These are phyloP conservation scores for Hypomontagnella monticulosa DNA, from an alignment of 495 filamentous ascomycete genomes.

Conservation along the genomic window DNA sequence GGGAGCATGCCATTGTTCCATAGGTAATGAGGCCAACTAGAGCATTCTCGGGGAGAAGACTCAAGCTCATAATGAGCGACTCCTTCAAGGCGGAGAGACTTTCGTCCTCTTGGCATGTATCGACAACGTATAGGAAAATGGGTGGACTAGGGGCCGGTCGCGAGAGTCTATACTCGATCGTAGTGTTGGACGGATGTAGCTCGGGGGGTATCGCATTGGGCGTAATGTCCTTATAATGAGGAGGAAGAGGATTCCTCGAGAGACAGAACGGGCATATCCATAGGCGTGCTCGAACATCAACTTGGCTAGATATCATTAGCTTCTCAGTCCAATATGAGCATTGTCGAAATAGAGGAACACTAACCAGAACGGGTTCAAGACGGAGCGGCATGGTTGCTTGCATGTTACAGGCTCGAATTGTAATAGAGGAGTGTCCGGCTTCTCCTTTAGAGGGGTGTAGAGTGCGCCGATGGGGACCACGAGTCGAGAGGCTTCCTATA, in stretches of 20 bases:
- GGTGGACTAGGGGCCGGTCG: conserved; percentile 92
- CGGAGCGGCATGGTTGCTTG: conserved; percentile 94
- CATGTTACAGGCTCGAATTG: conserved; percentile 98
- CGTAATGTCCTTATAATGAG: conserved; percentile 99
- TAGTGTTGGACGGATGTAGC: conserved; percentile 91
- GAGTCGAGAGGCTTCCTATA: conserved; percentile 91
- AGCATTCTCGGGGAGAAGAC: conserved; percentile 89
- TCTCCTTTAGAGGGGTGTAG: conserved; percentile 97
- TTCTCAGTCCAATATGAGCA: not conserved
- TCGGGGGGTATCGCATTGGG: conserved; percentile 94
- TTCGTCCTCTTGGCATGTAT: conserved; percentile 99
- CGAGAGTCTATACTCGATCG: conserved; percentile 95
- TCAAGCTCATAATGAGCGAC: conserved; percentile 96
- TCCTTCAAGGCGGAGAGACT: conserved; percentile 95
- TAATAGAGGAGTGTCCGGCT: conserved; percentile 85
- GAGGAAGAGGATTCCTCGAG: conserved; percentile 91
- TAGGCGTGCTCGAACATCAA: conserved; percentile 91
- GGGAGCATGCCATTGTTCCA: conserved; percentile 86
- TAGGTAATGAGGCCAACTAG: conserved; percentile 95
- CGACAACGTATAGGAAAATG: conserved; percentile 97
- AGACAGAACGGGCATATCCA: conserved; percentile 99
- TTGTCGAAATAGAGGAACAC: conserved; percentile 27
- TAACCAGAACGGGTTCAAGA: conserved; percentile 97
- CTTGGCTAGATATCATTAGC: conserved; percentile 70
- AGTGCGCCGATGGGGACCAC: conserved; percentile 97